A percentile compares a stretch with the other conserved stretches of the same genome.
These are phyloP conservation scores for Andrographis paniculata DNA, from an alignment of 305 asterid genomes.

Conservation along the genomic window DNA sequence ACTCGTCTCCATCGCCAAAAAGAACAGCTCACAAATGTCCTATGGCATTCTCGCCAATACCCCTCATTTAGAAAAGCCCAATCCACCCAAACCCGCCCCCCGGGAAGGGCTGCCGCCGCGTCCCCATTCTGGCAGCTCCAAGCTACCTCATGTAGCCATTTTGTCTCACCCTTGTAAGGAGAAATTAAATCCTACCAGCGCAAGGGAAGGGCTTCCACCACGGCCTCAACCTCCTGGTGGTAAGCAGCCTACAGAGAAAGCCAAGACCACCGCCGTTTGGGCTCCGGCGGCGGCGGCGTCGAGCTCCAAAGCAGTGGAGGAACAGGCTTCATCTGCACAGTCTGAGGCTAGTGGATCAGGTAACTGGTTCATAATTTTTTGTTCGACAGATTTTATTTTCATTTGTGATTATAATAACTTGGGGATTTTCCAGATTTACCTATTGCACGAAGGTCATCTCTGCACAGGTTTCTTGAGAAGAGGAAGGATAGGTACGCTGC, in stretches of 20 bases:
- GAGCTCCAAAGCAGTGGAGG: background rate
- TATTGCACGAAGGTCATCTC: conserved; percentile 79
- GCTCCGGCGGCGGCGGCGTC: background rate
- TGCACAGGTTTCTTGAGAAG: conserved; percentile 76
- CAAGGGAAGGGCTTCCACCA: background rate
- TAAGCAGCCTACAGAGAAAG: background rate
- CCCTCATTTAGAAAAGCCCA: conserved; percentile 19
- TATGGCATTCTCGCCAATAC: conserved; percentile 22
- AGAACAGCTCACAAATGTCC: conserved; percentile 25
- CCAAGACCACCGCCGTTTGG: background rate
- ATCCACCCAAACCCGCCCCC: conserved; percentile 14
- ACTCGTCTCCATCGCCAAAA: conserved; percentile 43
- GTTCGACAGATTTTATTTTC: background rate
- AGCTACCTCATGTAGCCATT: no score
- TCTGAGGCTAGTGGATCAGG: conserved; percentile 44
- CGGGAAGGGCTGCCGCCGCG: conserved; percentile 33
- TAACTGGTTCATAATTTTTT: conserved; percentile 1
- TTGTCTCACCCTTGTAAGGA: conserved; percentile 17
- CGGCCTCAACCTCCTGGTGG: background rate
- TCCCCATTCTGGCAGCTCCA: conserved; percentile 21
- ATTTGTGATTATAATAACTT: no score
- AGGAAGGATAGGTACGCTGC: conserved; percentile 57
- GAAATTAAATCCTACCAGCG: background rate
- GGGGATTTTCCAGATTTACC: conserved; percentile 54
- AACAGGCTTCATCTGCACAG: conserved; percentile 13